Evolutionary conservation across 306 rosid species (phyloP).

Genomic region (Prunus davidiana): DNA sequence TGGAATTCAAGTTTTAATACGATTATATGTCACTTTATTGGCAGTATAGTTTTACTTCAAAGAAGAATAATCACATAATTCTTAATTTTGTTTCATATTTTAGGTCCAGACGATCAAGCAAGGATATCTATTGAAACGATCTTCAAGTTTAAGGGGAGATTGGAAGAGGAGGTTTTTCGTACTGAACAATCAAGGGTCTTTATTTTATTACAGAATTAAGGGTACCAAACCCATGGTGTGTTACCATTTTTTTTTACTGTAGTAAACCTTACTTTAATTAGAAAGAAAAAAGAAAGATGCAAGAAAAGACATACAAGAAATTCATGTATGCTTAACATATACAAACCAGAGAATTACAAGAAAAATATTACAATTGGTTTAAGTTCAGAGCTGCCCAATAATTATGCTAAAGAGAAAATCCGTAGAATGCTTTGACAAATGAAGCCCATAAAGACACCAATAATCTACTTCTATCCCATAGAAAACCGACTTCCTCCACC

Average conservation of each 20-base stretch:
- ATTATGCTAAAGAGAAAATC: neutral
- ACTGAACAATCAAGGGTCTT: constrained; percentile 73
- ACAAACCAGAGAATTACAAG: neutral
- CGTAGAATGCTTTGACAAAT: neutral
- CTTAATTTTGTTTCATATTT: neutral
- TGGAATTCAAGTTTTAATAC: neutral
- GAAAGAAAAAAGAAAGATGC: neutral
- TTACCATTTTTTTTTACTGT: constrained; percentile 15
- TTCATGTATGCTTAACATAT: neutral
- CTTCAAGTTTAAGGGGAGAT: constrained; percentile 78
- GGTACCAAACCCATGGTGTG: constrained; percentile 74
- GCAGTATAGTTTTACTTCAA: neutral
- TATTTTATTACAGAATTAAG: constrained; percentile 70
- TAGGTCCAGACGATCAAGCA: constrained; percentile 78
- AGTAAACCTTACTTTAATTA: neutral
- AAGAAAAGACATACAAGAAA: neutral
- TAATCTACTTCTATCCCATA: neutral
- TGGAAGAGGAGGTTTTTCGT: constrained; percentile 95
- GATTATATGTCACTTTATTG: neutral
- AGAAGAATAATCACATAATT: neutral
- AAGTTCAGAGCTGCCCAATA: neutral
- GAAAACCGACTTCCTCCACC: neutral
- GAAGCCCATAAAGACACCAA: neutral
- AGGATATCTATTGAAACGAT: constrained; percentile 89
- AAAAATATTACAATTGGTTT: neutral